A percentile compares a stretch with the other conserved stretches of the same genome.
Conservation (phyloP, 225 moss, liverwort and hornwort genomes). For the Climacium dendroides region DNA sequence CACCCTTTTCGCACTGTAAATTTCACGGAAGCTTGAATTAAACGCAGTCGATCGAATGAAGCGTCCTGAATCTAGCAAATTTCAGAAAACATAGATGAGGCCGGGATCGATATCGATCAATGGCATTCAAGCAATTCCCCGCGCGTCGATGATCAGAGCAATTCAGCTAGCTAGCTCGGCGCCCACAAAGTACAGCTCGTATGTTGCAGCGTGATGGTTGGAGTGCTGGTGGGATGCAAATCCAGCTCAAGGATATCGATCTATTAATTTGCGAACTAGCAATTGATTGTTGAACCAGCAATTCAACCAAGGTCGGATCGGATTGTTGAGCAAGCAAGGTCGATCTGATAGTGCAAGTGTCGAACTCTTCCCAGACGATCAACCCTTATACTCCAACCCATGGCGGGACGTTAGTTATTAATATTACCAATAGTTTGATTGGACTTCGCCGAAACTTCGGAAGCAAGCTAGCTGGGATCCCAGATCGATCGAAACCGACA, state of each 20-base stretch:
- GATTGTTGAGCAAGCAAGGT: neutral
- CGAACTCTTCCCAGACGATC: neutral
- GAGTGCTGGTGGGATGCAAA: neutral
- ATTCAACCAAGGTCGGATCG: neutral
- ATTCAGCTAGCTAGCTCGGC: neutral
- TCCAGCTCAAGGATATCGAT: neutral
- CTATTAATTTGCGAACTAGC: neutral
- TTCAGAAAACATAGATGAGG: neutral
- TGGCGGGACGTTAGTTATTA: neutral
- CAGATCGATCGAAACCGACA: neutral
- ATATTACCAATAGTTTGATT: neutral
- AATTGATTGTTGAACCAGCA: neutral
- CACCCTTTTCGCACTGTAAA: neutral
- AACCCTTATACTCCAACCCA: neutral
- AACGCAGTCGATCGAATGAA: neutral
- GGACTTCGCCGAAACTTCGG: neutral
- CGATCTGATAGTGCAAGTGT: neutral
- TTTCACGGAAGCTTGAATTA: neutral
- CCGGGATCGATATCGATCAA: neutral
- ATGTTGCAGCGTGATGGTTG: neutral
- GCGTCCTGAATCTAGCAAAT: neutral
- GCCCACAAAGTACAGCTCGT: neutral
- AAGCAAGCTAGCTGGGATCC: neutral
- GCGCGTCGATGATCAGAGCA: neutral
- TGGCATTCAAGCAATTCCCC: neutral